Evolutionary conservation across 495 filamentous ascomycete species (phyloP).

Genomic region (Usnea hakonensis): DNA sequence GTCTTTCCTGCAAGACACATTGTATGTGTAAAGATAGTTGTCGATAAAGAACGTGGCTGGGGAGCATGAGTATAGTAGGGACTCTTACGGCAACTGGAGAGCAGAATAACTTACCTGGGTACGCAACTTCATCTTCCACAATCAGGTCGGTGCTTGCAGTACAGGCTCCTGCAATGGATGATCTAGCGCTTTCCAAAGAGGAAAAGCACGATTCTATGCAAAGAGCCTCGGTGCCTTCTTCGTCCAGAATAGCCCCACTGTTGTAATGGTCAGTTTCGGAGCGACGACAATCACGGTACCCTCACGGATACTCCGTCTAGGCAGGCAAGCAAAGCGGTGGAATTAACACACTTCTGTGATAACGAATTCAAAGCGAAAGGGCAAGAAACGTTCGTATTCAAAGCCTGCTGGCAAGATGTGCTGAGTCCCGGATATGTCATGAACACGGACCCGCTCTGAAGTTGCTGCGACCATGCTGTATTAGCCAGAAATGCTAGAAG

Average conservation of each 20-base stretch:
- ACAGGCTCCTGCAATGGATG: background rate
- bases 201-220: background rate
- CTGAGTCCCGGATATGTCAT: background rate
- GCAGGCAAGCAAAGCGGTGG: background rate
- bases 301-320: background rate
- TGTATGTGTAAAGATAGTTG: background rate
- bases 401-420: background rate
- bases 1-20: background rate
- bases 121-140: background rate
- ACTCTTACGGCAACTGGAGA: background rate
- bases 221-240: background rate
- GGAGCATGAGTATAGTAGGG: background rate
- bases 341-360: background rate
- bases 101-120: background rate
- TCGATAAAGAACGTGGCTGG: background rate
- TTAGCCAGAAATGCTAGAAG: background rate
- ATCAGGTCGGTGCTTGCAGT: background rate
- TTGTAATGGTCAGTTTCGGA: background rate
- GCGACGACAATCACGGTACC: background rate
- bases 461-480: background rate
- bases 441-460: background rate
- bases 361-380: background rate
- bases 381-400: background rate
- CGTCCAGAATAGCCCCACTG: background rate
- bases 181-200: background rate